phyloP scores from a whole-genome alignment of 345 rosid genomes.

The Pseudoturritis turrita region DNA sequence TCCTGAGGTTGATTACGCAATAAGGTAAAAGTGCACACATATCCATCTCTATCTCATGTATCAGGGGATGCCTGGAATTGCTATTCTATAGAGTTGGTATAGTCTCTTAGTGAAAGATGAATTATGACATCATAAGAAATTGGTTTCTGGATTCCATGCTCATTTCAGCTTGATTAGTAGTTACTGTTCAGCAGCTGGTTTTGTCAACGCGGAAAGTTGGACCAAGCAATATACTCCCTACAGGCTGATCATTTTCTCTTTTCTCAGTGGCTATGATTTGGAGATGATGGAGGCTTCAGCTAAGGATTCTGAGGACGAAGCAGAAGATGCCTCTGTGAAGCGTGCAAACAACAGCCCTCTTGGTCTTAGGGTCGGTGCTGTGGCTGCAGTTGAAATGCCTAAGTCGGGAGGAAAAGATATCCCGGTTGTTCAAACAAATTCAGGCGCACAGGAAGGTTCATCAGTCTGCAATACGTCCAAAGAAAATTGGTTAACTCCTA shows the following conservation, averaged over 20 bases:
- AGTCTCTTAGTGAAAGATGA: neutral
- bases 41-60: neutral
- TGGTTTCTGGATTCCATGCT: neutral
- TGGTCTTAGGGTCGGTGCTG: constrained; percentile 34
- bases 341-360: constrained; percentile 48
- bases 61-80: neutral
- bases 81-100: neutral
- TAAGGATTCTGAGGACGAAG: constrained; percentile 87
- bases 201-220: neutral
- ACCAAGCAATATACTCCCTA: neutral
- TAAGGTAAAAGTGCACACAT: constrained; percentile 48
- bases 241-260: constrained; percentile 8
- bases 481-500: constrained; percentile 33
- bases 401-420: constrained; percentile 27
- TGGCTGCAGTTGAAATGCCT: constrained; percentile 27
- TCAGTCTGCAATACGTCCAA: constrained; percentile 26
- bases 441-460: constrained; percentile 26
- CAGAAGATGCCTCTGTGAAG: constrained; percentile 35
- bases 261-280: constrained; percentile 68
- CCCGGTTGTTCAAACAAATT: constrained; percentile 8
- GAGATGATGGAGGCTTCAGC: constrained; percentile 87
- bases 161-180: neutral
- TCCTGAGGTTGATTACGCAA: constrained; percentile 66
- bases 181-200: neutral
- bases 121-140: neutral